Evolutionary conservation across 176 grass and related monocot species (phyloP).

Genomic region (Cocos nucifera): DNA sequence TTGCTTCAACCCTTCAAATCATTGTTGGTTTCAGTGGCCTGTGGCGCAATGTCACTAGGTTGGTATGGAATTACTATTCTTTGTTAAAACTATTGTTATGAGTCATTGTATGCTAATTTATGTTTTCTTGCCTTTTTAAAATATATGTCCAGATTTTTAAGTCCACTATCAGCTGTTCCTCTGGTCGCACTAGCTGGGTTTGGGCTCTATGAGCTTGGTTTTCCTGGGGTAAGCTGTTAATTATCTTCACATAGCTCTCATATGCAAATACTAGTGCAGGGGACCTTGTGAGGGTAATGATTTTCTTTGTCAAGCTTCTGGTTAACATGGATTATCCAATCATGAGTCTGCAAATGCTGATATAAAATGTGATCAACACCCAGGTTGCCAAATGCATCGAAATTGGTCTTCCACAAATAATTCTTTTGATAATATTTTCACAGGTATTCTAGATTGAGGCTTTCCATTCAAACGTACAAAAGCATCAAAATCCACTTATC

Average conservation of each 20-base stretch:
- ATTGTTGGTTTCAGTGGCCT: slow-evolving; percentile 95
- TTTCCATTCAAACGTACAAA: too few relatives aligned
- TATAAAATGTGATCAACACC: slow-evolving; percentile 5
- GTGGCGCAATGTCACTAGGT: slow-evolving; percentile 90
- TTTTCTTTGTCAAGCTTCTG: too few relatives aligned
- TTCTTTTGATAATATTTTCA: slow-evolving; percentile 63
- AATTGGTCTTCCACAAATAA: slow-evolving; percentile 69
- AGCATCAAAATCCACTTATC: too few relatives aligned
- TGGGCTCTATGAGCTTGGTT: slow-evolving; percentile 95
- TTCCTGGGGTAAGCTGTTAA: slow-evolving; percentile 63
- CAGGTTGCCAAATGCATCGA: slow-evolving; percentile 96
- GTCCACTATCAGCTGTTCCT: slow-evolving; percentile 81
- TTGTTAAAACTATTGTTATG: background rate
- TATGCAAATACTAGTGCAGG: too few relatives aligned
- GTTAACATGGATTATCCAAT: too few relatives aligned
- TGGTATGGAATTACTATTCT: slow-evolving; percentile 4
- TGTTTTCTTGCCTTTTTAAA: background rate
- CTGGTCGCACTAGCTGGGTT: slow-evolving; percentile 74
- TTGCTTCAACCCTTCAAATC: slow-evolving; percentile 84
- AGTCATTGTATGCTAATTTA: background rate
- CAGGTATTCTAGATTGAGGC: slow-evolving; percentile 32
- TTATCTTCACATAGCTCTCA: too few relatives aligned
- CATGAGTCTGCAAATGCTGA: background rate
- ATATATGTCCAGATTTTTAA: slow-evolving; percentile 43
- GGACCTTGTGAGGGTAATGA: too few relatives aligned